Conservation (phyloP, 2,329 filamentous ascomycete genomes). For the Alternaria gansuensis region DNA sequence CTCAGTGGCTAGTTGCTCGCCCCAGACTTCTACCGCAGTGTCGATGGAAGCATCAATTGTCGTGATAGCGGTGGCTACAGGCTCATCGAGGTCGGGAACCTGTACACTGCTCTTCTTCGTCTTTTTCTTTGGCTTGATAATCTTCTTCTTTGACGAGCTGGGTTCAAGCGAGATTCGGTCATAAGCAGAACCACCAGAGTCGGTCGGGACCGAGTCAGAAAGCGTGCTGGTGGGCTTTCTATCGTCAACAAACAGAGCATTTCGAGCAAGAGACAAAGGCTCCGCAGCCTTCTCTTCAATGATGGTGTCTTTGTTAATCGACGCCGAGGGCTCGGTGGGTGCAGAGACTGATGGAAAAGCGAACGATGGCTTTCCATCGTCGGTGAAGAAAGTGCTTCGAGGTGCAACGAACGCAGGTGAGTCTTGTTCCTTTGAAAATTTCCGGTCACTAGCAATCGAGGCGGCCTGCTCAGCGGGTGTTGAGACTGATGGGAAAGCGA, state of each 20-base stretch:
- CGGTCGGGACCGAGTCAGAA: neutral
- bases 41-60: constrained; percentile 4
- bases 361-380: constrained; percentile 20
- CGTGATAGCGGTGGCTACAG: neutral
- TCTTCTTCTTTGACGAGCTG: constrained; percentile 34
- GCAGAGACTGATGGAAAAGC: neutral
- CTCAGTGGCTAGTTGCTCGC: neutral
- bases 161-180: constrained; percentile 23
- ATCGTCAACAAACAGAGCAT: constrained; percentile 18
- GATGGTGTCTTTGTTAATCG: neutral
- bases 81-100: constrained; percentile 15
- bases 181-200: constrained; percentile 15
- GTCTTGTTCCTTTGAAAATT: neutral
- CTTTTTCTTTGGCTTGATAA: constrained; percentile 41
- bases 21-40: neutral
- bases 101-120: constrained; percentile 29
- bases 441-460: neutral
- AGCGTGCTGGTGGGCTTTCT: constrained; percentile 10
- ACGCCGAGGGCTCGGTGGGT: neutral
- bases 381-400: constrained; percentile 18
- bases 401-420: constrained; percentile 5
- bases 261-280: constrained; percentile 4
- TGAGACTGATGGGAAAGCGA: constrained; percentile 11
- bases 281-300: constrained; percentile 1
- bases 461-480: neutral